Percentiles rank a stretch among this genome's conserved stretches.
These are phyloP conservation scores for Ogataea hybrid DNA, from an alignment of 1,139 yeast species.

Conservation along the genomic window DNA sequence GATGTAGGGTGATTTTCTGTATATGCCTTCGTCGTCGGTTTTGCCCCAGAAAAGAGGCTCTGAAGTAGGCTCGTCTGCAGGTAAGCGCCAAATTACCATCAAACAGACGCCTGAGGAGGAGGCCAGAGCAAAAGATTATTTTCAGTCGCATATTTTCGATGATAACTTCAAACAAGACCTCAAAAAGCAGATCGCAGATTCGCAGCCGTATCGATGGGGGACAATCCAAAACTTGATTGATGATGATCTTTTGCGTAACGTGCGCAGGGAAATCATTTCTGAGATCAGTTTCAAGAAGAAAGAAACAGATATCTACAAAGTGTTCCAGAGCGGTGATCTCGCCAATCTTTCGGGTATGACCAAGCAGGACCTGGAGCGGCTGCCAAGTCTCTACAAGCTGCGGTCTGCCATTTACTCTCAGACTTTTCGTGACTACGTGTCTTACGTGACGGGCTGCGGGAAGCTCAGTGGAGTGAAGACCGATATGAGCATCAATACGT, in stretches of 20 bases:
- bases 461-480: conserved; percentile 85
- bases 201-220: conserved; percentile 90
- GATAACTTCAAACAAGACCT: conserved; percentile 41
- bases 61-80: neutral
- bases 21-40: conserved; percentile 8
- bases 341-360: conserved; percentile 89
- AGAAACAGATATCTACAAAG: conserved; percentile 96
- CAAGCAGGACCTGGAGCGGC: conserved; percentile 66
- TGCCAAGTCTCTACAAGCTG: conserved; percentile 72
- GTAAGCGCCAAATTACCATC: conserved; percentile 24
- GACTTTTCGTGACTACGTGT: conserved; percentile 77
- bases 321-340: conserved; percentile 91
- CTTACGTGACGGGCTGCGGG: conserved; percentile 85
- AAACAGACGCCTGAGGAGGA: conserved; percentile 33
- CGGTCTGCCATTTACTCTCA: conserved; percentile 86
- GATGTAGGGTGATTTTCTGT: conserved; percentile 1
- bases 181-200: conserved; percentile 41
- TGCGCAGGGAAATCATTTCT: conserved; percentile 76
- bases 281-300: conserved; percentile 90
- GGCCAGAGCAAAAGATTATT: conserved; percentile 41
- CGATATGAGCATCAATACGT: conserved; percentile 90
- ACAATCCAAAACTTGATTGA: conserved; percentile 70
- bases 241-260: conserved; percentile 72
- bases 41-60: conserved; percentile 4
- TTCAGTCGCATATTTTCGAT: conserved; percentile 57